phyloP scores from a whole-genome alignment of 331 rosid species.

The Cydonia oblonga region DNA sequence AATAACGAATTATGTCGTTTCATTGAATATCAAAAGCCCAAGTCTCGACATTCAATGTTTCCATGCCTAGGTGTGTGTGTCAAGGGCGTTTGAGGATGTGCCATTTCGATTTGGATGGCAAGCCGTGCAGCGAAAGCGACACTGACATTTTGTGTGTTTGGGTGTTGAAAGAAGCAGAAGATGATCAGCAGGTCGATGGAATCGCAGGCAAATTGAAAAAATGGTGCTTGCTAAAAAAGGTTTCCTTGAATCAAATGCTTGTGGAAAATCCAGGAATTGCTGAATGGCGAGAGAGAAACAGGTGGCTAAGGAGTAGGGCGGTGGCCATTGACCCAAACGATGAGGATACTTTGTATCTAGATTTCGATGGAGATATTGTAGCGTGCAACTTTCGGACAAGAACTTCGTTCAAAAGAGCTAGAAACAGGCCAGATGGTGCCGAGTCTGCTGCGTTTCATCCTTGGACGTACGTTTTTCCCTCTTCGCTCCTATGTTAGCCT shows the following conservation, averaged over 20 bases:
- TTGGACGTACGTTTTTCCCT: not conserved
- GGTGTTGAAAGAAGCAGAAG: not conserved
- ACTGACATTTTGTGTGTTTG: not conserved
- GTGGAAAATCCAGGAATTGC: not conserved
- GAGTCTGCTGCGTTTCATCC: not conserved
- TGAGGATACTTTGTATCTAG: not conserved
- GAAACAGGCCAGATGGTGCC: not conserved
- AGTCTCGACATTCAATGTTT: too few species aligned
- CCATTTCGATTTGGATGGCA: not conserved
- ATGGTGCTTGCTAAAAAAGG: not conserved
- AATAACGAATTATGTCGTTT: not conserved
- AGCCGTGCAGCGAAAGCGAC: too few species aligned
- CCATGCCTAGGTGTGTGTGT: not conserved
- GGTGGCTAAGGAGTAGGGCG: not conserved
- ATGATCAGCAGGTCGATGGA: not conserved
- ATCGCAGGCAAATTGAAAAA: not conserved
- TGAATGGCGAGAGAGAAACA: not conserved
- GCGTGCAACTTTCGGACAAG: not conserved
- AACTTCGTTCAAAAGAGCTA: not conserved
- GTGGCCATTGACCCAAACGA: not conserved
- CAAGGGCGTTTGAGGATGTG: not conserved
- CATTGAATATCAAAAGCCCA: not conserved
- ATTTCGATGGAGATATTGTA: not conserved
- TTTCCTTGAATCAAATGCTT: not conserved
- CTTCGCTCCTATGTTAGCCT: not conserved